Conservation (phyloP, 495 filamentous ascomycete genomes). For the Daldinia bambusicola region DNA sequence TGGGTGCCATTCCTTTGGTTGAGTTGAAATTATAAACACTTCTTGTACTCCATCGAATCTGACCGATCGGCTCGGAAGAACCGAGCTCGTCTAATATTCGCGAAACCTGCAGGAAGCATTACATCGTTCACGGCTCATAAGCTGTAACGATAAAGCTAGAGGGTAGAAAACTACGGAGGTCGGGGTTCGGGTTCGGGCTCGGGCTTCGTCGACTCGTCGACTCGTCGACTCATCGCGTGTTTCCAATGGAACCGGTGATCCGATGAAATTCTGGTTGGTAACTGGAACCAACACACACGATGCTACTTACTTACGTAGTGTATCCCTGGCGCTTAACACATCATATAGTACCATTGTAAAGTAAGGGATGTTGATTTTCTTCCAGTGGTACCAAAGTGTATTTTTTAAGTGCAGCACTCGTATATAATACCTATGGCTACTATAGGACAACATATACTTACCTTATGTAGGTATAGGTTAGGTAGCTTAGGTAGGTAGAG, state of each 20-base stretch:
- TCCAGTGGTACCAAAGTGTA: background rate
- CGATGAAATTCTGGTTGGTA: background rate
- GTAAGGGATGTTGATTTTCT: background rate
- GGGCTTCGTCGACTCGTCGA: too few species aligned
- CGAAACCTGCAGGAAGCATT: background rate
- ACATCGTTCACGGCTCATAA: too few species aligned
- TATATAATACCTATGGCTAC: background rate
- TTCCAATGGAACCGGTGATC: background rate
- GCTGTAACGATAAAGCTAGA: background rate
- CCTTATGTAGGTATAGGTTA: too few species aligned
- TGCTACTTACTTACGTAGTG: background rate
- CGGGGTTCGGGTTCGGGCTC: background rate
- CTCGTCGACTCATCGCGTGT: background rate
- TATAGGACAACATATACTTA: too few species aligned
- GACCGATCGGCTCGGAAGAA: conserved; percentile 1
- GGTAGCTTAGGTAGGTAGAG: too few species aligned
- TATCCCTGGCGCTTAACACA: background rate
- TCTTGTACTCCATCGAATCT: background rate
- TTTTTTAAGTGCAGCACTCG: too few species aligned
- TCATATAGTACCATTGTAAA: background rate
- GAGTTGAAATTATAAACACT: background rate
- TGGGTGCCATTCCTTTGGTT: background rate
- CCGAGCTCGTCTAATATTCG: background rate
- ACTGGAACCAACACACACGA: background rate
- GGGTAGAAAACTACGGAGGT: conserved; percentile 4